A percentile compares a stretch with the other conserved stretches of the same genome.
Conservation (phyloP, 352 stramenopile species). For the Pilasporangium apinafurcum region DNA sequence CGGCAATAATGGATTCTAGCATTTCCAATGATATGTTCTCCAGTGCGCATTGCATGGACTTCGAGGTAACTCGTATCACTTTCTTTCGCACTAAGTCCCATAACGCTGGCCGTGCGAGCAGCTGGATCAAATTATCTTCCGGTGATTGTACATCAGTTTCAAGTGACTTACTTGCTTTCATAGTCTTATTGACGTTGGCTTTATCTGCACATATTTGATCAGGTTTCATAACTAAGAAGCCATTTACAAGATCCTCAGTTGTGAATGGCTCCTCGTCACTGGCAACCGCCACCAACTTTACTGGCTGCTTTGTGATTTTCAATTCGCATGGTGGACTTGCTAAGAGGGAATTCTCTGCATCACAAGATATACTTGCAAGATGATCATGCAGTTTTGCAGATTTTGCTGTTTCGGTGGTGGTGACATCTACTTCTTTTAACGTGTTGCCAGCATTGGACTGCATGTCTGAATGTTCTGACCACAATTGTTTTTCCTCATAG, state of each 20-base stretch:
- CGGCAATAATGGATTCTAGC: conserved; percentile 34
- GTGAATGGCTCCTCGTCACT: not conserved
- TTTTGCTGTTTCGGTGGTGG: no score
- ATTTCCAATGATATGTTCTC: conserved; percentile 27
- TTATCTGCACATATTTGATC: not conserved
- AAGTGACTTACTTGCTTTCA: not conserved
- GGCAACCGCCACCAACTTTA: not conserved
- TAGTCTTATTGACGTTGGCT: not conserved
- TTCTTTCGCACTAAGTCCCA: conserved; percentile 47
- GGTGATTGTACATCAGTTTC: not conserved
- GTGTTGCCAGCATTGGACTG: no score
- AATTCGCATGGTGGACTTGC: no score
- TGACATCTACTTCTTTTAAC: no score
- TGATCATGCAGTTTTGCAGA: no score
- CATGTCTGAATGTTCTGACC: no score
- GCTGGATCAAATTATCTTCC: conserved; percentile 16
- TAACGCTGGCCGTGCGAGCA: conserved; percentile 27
- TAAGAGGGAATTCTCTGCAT: no score
- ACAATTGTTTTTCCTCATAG: no score
- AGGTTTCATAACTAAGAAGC: conserved; percentile 3
- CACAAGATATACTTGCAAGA: no score
- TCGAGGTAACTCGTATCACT: conserved; percentile 19
- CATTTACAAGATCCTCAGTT: conserved; percentile 5
- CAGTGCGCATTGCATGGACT: conserved; percentile 16
- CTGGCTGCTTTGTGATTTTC: no score